Evolutionary conservation across 768 basidiomycete species (phyloP), one percentile per base, ranked within the genome.

Genomic region (Suillus lakei): DNA sequence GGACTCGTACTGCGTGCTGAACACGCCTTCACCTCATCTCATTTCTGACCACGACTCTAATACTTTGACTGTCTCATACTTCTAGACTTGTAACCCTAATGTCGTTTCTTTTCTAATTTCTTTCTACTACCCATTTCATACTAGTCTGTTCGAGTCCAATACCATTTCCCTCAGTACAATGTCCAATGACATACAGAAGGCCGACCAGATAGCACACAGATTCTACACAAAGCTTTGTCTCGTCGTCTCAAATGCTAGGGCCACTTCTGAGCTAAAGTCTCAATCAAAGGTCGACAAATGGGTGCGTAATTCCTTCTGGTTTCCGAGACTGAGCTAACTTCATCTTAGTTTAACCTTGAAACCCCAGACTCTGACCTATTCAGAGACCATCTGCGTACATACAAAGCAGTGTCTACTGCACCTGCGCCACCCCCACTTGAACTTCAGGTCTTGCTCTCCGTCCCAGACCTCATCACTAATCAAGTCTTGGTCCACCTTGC

Each of bases 181-280:
- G 83, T 83, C 83, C 71, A 83, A 81, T 81, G 83, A 84, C 77
- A 79, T 79, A 65, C 79, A 79, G 74, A 93, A 88, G 82, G 90
- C 92, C 69, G 92, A 95, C 84, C 91, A 93, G 83, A 94, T 95
- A 71, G 90, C 91, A 58, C 88, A 89, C 77, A 88, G 89, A 76
- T 88, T 92, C 78, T 93, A 92, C 80, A 87, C 89, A 60, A 95
- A 95, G 81, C 87, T 94, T 61, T 87, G 86, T 74, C 88, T 90
- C 72, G 85, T 92, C 70, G 83, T 95, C 68, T 84, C 88, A 75
- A 82, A 91, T 73, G 90, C 92, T 16, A 82, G 93, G 66, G 82
- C 88, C n/a, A 90, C 90, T 50, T 75, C 77, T 60, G 86, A 85
- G 68, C 74, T 76, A 1, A 76, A 69, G 64, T 68, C 71, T 38